Percentiles rank a stretch among this genome's conserved stretches.
These are phyloP conservation scores for Drosera spatulata DNA, from an alignment of 179 eudicot species.

Conservation along the genomic window DNA sequence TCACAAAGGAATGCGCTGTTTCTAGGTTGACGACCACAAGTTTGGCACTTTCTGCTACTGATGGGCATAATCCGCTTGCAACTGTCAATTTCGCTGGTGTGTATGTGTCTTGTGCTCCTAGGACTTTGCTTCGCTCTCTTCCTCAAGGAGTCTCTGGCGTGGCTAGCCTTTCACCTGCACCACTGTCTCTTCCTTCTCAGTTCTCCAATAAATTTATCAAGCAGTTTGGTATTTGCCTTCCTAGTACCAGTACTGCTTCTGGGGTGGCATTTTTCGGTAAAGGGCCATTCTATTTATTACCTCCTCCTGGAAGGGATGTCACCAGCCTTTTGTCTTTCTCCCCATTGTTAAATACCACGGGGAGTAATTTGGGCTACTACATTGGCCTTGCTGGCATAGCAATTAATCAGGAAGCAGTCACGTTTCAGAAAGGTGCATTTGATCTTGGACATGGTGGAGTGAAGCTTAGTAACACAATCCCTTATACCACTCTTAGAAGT, in stretches of 20 bases:
- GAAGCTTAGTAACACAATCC: constrained; percentile 33
- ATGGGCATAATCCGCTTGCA: constrained; percentile 16
- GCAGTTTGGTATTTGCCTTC: constrained; percentile 30
- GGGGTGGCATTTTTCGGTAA: constrained; percentile 48
- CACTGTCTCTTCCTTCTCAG: constrained; percentile 18
- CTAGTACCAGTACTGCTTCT: background rate
- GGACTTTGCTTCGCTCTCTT: constrained; percentile 7
- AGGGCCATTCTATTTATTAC: constrained; percentile 27
- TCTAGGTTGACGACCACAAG: constrained; percentile 13
- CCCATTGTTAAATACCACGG: constrained; percentile 20
- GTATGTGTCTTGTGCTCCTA: constrained; percentile 18
- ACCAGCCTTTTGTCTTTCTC: constrained; percentile 17
- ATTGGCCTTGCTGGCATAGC: constrained; percentile 23
- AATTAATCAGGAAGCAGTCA: constrained; percentile 13
- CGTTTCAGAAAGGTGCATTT: background rate
- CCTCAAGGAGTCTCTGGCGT: constrained; percentile 17
- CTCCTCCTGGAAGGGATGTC: constrained; percentile 24
- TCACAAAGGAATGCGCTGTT: constrained; percentile 11
- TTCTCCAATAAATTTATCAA: constrained; percentile 8
- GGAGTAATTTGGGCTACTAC: constrained; percentile 21
- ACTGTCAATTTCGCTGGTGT: constrained; percentile 4
- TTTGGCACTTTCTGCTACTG: constrained; percentile 10
- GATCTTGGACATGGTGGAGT: constrained; percentile 13
- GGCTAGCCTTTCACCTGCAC: constrained; percentile 19
- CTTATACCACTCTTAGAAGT: constrained; percentile 34